Conservation (phyloP, 768 basidiomycete species). For the Hortiboletus flavorubellus region DNA sequence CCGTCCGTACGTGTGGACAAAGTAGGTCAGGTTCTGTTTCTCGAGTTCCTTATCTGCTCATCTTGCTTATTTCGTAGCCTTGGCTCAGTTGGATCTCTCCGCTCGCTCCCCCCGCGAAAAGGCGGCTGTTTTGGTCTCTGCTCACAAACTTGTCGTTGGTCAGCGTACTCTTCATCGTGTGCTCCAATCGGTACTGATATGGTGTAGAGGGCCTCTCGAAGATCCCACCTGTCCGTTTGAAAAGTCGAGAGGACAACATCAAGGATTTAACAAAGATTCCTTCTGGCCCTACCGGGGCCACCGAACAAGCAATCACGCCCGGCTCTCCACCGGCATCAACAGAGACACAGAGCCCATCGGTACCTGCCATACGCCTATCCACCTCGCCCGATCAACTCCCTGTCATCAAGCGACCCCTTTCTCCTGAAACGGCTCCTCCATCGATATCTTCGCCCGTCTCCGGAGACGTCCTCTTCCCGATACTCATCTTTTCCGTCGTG, state of each 20-base stretch:
- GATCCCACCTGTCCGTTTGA: slow-evolving; percentile 71
- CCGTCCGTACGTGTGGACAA: slow-evolving; percentile 74
- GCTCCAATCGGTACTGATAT: neutral
- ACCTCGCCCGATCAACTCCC: slow-evolving; percentile 1
- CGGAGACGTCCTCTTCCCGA: slow-evolving; percentile 86
- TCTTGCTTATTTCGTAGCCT: slow-evolving; percentile 36
- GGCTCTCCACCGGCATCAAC: slow-evolving; percentile 1
- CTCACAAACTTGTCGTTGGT: slow-evolving; percentile 88
- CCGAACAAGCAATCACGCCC: neutral
- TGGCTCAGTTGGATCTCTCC: slow-evolving; percentile 47
- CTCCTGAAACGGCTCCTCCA: slow-evolving; percentile 9
- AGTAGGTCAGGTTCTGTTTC: slow-evolving; percentile 44
- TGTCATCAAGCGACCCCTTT: slow-evolving; percentile 1
- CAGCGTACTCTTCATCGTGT: neutral
- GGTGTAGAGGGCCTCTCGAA: slow-evolving; percentile 67
- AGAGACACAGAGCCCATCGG: slow-evolving; percentile 1
- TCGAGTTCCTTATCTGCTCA: slow-evolving; percentile 27
- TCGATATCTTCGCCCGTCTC: slow-evolving; percentile 53
- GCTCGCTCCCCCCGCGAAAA: slow-evolving; percentile 73
- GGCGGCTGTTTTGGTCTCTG: slow-evolving; percentile 71
- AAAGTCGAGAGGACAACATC: slow-evolving; percentile 48
- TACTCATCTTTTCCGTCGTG: slow-evolving; percentile 93
- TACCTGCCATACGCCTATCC: slow-evolving; percentile 8
- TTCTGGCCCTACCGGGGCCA: neutral
- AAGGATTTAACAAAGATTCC: neutral